Percentiles rank a stretch among this genome's conserved stretches.
These are phyloP conservation scores for Colletotrichum camelliae DNA, from an alignment of 2,329 filamentous ascomycete genomes.

Conservation along the genomic window DNA sequence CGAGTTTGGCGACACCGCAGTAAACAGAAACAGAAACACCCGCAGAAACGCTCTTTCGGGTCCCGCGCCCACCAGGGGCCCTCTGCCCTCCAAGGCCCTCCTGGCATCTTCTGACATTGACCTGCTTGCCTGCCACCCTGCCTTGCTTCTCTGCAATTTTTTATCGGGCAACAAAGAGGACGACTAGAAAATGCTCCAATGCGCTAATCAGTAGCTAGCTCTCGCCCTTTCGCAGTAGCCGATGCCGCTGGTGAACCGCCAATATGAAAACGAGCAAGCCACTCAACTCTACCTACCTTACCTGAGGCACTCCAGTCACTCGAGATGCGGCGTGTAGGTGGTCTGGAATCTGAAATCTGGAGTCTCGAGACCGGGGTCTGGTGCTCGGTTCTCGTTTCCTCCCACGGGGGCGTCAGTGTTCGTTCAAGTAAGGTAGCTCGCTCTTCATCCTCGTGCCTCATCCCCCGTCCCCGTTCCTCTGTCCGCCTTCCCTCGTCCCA, in stretches of 20 bases:
- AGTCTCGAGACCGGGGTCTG: not conserved
- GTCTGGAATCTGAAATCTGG: not conserved
- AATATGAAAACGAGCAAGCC: not conserved
- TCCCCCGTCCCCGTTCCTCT: not conserved
- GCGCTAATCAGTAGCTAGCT: not conserved
- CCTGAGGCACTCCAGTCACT: not conserved
- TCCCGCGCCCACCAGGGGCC: not conserved
- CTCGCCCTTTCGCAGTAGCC: not conserved
- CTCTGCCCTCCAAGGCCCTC: not conserved
- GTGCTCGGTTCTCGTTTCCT: not conserved
- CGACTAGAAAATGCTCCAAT: slow-evolving; percentile 1
- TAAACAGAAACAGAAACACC: slow-evolving; percentile 1
- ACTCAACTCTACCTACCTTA: not conserved
- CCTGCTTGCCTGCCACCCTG: no score
- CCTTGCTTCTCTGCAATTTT: not conserved
- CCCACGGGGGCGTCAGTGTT: not conserved
- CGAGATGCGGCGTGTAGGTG: not conserved
- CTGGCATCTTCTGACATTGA: not conserved
- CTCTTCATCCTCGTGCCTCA: not conserved
- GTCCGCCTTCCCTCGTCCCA: not conserved
- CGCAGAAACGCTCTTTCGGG: slow-evolving; percentile 1
- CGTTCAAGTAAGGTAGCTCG: not conserved
- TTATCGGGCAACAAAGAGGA: not conserved
- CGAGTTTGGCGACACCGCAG: not conserved
- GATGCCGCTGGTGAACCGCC: not conserved